These are phyloP conservation scores for Ambrosia artemisiifolia DNA, from an alignment of 129 eudicot genomes.

Conservation along the genomic window DNA sequence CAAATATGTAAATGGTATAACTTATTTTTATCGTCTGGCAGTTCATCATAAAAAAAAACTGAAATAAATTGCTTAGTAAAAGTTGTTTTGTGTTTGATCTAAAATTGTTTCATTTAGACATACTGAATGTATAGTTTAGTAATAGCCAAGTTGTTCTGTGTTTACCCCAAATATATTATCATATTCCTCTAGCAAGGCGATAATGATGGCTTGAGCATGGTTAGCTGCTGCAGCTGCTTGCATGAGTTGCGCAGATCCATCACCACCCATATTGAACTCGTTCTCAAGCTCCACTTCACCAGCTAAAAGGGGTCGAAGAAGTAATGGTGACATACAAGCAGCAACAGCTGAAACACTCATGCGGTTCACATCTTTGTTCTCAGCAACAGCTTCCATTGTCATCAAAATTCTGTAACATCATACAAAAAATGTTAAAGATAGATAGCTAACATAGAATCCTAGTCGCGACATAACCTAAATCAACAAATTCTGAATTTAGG, in stretches of 20 bases:
- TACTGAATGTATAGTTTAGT: too few species aligned
- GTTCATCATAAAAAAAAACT: too few species aligned
- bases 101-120: too few species aligned
- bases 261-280: conserved; percentile 78
- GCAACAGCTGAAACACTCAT: conserved; percentile 97
- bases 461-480: neutral
- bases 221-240: conserved; percentile 99
- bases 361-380: conserved; percentile 67
- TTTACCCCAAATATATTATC: conserved; percentile 79
- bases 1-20: too few species aligned
- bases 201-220: conserved; percentile 95
- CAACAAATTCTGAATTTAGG: too few species aligned
- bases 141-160: too few species aligned
- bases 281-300: conserved; percentile 92
- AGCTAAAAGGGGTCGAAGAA: conserved; percentile 94
- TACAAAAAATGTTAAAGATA: neutral
- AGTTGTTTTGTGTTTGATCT: too few species aligned
- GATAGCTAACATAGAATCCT: neutral
- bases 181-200: conserved; percentile 88
- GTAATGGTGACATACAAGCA: conserved; percentile 99
- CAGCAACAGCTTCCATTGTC: conserved; percentile 86
- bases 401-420: conserved; percentile 58
- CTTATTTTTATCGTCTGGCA: too few species aligned
- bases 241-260: conserved; percentile 87
- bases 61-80: too few species aligned